These are phyloP conservation scores for Candida sp. DNA, from an alignment of 1,139 yeast species.

Conservation along the genomic window DNA sequence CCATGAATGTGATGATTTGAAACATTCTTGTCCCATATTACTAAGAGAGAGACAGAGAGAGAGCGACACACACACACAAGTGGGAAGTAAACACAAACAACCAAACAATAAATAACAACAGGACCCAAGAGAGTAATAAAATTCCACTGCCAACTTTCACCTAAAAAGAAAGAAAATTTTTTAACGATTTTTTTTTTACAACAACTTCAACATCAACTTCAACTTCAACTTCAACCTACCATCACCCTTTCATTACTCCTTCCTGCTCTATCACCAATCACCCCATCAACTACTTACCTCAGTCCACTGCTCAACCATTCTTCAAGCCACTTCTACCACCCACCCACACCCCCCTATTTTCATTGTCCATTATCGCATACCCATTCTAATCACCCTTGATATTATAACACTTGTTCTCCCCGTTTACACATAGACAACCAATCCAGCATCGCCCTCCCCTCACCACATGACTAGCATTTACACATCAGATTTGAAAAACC, in stretches of 20 bases:
- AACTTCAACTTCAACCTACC: too few relatives aligned
- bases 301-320: too few relatives aligned
- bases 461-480: constrained; percentile 50
- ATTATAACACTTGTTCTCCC: too few relatives aligned
- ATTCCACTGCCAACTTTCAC: background rate
- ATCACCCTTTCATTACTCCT: too few relatives aligned
- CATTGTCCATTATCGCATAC: too few relatives aligned
- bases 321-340: too few relatives aligned
- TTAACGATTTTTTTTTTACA: background rate
- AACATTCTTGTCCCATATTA: background rate
- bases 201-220: background rate
- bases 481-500: constrained; percentile 48
- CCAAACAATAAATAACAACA: background rate
- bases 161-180: background rate
- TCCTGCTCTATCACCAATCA: too few relatives aligned
- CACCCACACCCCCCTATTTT: too few relatives aligned
- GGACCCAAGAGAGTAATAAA: background rate
- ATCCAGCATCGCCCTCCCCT: background rate
- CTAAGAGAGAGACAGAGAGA: background rate
- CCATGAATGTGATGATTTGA: background rate
- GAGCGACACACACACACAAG: background rate
- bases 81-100: background rate
- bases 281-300: too few relatives aligned
- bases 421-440: background rate
- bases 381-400: too few relatives aligned